Evolutionary conservation across 345 rosid genomes (phyloP).

Genomic region (Aegle marmelos): DNA sequence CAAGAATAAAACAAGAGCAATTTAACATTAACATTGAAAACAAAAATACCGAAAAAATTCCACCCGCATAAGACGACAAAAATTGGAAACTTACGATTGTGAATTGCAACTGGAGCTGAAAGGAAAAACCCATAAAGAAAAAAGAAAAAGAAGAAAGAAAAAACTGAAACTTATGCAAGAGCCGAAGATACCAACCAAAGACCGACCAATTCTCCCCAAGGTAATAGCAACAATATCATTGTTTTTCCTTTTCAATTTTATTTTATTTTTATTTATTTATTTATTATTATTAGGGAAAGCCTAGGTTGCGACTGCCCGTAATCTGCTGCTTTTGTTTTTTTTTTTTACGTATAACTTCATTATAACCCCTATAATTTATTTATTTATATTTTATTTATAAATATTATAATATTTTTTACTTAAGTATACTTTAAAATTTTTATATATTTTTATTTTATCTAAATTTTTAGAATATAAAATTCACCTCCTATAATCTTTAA

Average conservation of each 20-base stretch:
- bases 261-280: neutral
- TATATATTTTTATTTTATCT: too few relatives aligned
- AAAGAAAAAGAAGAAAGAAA: neutral
- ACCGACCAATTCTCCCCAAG: neutral
- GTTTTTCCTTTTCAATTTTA: neutral
- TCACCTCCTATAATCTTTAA: too few relatives aligned
- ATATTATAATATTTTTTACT: too few relatives aligned
- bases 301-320: too few relatives aligned
- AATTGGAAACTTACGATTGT: neutral
- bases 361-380: too few relatives aligned
- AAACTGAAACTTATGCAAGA: neutral
- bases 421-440: too few relatives aligned
- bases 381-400: too few relatives aligned
- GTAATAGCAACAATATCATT: neutral
- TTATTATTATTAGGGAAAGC: neutral
- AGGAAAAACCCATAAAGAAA: neutral
- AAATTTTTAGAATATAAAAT: too few relatives aligned
- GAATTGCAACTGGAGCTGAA: neutral
- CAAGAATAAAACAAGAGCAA: neutral
- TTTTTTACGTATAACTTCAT: too few relatives aligned
- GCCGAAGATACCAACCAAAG: neutral
- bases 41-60: too few relatives aligned
- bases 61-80: neutral
- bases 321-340: too few relatives aligned
- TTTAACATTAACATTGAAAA: too few relatives aligned